Evolutionary conservation across 2,329 filamentous ascomycete species (phyloP), one percentile per base, ranked within the genome.

Genomic region (Colletotrichum kahawae): DNA sequence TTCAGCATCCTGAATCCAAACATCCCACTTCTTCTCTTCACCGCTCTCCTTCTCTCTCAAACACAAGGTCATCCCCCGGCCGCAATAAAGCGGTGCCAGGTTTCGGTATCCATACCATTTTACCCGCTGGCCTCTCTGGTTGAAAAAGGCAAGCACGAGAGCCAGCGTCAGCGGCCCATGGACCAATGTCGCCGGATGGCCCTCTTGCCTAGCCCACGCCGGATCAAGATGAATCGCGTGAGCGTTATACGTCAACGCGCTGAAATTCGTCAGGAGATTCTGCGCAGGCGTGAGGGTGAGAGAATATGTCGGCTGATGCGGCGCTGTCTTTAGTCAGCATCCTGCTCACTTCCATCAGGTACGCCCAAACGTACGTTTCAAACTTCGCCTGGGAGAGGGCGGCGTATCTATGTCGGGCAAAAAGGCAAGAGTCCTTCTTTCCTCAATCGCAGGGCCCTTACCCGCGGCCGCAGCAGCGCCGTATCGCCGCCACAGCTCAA

Each of bases 171-270:
- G 86, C 1, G 97, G 96, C 0, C 97, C 97, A 80, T 98, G 97
- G 70, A 98, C 94, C 18, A 98, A 89, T 31, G 95, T 87, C 75
- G 92, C 90, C 7, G 89, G 89, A 82, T 97, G 93, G 13, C 94
- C 94, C 83, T 98, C 97, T 14, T 66, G 92, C 86, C 14, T 90
- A 67, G 92, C 92, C 84, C 95, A 97, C 57, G 88, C 81, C 2
- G 89, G 90, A 82, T 98, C 94, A 27, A 98, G 88, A 84, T 99
- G 97, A 79, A 99, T 98, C 18, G 90, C 88, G 84, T 99, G 97
- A 2, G 95, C 95, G 83, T 99, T 99, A 87, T 95, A 96, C 4
- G 94, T 96, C 38, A 99, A 90, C 0, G 95, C 95, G 24, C 94
- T 97, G 87, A 96, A 98, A 74, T 96, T 92, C 85, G 98, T 98